These are phyloP conservation scores for Pseudocercospora eumusae DNA, from an alignment of 2,329 filamentous ascomycete species.

Conservation along the genomic window DNA sequence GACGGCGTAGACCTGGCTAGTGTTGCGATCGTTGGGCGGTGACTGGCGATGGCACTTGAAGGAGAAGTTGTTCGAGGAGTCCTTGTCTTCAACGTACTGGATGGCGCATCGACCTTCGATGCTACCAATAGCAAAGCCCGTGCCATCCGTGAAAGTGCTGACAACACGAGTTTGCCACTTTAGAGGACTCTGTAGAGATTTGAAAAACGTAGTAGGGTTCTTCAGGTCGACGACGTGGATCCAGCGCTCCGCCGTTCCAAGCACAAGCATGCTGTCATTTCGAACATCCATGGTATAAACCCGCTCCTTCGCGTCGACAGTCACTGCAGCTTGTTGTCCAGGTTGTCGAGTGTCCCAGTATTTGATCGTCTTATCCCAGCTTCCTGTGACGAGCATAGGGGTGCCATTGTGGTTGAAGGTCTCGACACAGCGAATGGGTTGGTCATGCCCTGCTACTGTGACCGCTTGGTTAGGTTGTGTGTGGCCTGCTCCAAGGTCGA, in stretches of 20 bases:
- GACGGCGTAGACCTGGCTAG: slow-evolving; percentile 88
- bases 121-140: slow-evolving; percentile 90
- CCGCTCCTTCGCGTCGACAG: slow-evolving; percentile 69
- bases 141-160: slow-evolving; percentile 89
- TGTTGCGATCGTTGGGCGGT: slow-evolving; percentile 61
- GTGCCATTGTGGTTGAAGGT: slow-evolving; percentile 61
- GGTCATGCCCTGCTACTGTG: slow-evolving; percentile 82
- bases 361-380: slow-evolving; percentile 87
- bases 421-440: slow-evolving; percentile 76
- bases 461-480: slow-evolving; percentile 38
- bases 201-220: slow-evolving; percentile 88
- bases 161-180: slow-evolving; percentile 98
- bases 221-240: slow-evolving; percentile 93
- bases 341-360: slow-evolving; percentile 77
- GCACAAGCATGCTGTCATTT: slow-evolving; percentile 70
- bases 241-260: slow-evolving; percentile 91
- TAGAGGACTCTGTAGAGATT: slow-evolving; percentile 90
- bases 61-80: slow-evolving; percentile 81
- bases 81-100: slow-evolving; percentile 97
- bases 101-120: slow-evolving; percentile 98
- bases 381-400: slow-evolving; percentile 87
- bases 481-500: slow-evolving; percentile 69
- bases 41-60: slow-evolving; percentile 98
- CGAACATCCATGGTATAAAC: slow-evolving; percentile 92
- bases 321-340: slow-evolving; percentile 61